Base-by-base conservation (phyloP, 2,329 filamentous ascomycete genomes). In the Monosporascus sp. region DNA sequence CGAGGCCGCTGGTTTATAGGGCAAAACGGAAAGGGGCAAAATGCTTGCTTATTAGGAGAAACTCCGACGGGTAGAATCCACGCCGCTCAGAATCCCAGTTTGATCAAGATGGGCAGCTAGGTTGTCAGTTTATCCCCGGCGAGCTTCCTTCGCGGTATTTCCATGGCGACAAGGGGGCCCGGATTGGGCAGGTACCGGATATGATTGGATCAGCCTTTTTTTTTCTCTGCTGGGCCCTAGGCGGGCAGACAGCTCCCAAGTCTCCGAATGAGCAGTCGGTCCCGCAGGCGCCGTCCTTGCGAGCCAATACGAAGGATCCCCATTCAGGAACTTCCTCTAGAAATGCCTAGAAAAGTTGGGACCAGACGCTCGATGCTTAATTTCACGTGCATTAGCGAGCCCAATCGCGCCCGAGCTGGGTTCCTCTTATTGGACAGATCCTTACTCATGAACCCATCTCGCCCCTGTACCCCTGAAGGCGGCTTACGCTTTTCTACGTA, bases 1-100 rank as follows among this genome's bases (percentile, higher is more conserved):
- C 27, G 50, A 43, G 50, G 36, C 37, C 31, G 25, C 48, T 47
- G 54, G 57, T 52, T 57, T 52, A 57, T 41, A 50, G 53, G 48
- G 50, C 46, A 48, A 24, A 8, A 15, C 11, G 20, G 17, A 46
- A 18, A 46, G 43, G 43, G 43, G 20, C 22, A 22, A 27, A 7
- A 5, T 27, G 43, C 24, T 15, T 31, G 43, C 43, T 46, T 46
- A 45, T 24, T 24, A 46, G 27, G 9, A 31, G 14, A 31, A 31
- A 2, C 27, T 11, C 27, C 27, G 9, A 11, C 9, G 9, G 27
- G 3, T 31, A 31, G 14, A 11, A 31, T 31, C 27, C 27, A 31
- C 1, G 9, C 9, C 9, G 27, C 3, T 11, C 27, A 31, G 11
- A 5, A 25, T 7, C 43, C 43, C 22, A 20, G 7, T 20, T 44